phyloP scores from a whole-genome alignment of 768 basidiomycete genomes.

The Mycena vulgaris region DNA sequence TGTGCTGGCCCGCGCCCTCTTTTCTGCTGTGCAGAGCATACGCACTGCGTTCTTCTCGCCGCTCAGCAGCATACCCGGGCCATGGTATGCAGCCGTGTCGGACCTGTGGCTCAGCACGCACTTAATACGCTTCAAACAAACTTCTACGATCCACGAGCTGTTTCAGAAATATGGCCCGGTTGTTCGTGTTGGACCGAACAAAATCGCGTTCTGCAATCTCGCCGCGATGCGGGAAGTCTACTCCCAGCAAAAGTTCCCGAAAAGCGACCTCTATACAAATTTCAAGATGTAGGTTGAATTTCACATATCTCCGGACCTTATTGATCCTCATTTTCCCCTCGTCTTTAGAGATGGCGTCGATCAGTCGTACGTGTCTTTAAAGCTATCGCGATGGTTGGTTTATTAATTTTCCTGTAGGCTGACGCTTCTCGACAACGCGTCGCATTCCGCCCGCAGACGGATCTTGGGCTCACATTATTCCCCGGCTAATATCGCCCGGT shows the following conservation, averaged over 20 bases:
- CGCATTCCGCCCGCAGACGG: constrained; percentile 78
- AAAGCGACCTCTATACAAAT: constrained; percentile 81
- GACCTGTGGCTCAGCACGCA: constrained; percentile 81
- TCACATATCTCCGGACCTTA: background rate
- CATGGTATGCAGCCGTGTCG: constrained; percentile 83
- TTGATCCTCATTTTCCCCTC: constrained; percentile 72
- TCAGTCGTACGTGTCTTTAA: constrained; percentile 75
- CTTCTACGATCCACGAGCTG: constrained; percentile 73
- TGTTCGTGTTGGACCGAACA: constrained; percentile 84
- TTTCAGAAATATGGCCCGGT: constrained; percentile 85
- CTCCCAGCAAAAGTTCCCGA: constrained; percentile 83
- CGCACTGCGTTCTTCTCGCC: constrained; percentile 67
- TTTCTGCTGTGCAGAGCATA: no score
- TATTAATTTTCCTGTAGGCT: constrained; percentile 62
- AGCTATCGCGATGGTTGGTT: constrained; percentile 58
- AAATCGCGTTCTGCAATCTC: constrained; percentile 82
- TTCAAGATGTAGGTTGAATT: constrained; percentile 80
- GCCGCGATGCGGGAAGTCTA: constrained; percentile 78
- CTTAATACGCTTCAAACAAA: constrained; percentile 78
- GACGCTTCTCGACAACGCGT: constrained; percentile 82
- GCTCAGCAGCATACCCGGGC: constrained; percentile 79
- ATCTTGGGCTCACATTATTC: constrained; percentile 82
- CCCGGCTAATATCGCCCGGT: constrained; percentile 71
- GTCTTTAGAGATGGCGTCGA: constrained; percentile 88
- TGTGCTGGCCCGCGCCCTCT: no score